A percentile compares a stretch with the other conserved stretches of the same genome.
These are phyloP conservation scores for Chamaecyparis obtusa DNA, from an alignment of 75 land plant species.

Conservation along the genomic window DNA sequence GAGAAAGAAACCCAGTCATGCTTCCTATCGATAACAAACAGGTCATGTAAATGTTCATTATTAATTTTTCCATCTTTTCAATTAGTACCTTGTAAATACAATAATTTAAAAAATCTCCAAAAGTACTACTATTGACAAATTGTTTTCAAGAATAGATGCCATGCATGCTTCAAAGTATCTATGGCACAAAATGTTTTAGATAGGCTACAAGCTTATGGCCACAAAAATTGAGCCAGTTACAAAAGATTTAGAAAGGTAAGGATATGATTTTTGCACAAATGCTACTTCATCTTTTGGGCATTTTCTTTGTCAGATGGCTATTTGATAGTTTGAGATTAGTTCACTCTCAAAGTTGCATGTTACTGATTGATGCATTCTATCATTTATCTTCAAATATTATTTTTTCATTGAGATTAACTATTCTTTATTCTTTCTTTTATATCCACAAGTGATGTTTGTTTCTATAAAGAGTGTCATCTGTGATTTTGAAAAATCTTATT, in stretches of 20 bases:
- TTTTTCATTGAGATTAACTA: not conserved
- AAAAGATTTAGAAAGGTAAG: not conserved
- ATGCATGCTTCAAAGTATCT: not conserved
- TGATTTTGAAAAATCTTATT: not conserved
- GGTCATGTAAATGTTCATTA: constrained; percentile 34
- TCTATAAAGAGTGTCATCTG: not conserved
- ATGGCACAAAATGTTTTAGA: not conserved
- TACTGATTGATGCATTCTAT: not conserved
- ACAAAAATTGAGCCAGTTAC: not conserved
- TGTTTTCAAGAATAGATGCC: not conserved
- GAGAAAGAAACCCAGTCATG: constrained; percentile 76
- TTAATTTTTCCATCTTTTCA: not conserved
- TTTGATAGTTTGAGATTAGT: not conserved
- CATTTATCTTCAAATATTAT: not conserved
- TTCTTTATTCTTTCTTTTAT: not conserved
- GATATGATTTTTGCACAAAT: not conserved
- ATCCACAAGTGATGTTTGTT: not conserved
- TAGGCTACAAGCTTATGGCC: not conserved
- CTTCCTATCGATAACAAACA: constrained; percentile 70
- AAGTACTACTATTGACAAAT: not conserved
- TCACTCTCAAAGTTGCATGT: not conserved
- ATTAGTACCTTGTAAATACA: too few relatives aligned
- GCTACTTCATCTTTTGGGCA: not conserved
- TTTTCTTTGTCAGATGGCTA: not conserved
- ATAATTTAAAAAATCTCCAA: not conserved